These are phyloP conservation scores for Polygonum aviculare DNA, from an alignment of 148 eudicot genomes.

Conservation along the genomic window DNA sequence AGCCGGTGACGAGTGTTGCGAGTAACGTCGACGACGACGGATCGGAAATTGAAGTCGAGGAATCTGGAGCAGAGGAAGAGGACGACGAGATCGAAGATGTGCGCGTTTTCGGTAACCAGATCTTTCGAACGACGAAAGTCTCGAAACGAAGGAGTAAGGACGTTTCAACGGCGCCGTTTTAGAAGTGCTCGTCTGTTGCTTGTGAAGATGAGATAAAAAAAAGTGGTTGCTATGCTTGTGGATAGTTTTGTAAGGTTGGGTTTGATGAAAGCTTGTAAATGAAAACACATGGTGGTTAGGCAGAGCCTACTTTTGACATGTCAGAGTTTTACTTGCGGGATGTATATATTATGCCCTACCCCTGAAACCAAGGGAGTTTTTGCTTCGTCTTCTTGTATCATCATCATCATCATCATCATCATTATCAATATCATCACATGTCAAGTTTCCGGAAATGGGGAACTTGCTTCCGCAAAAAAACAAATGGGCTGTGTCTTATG, in stretches of 20 bases:
- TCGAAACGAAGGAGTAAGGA: slow-evolving; percentile 10
- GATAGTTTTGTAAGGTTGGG: not conserved
- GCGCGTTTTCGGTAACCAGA: not conserved
- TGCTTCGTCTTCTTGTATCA: not conserved
- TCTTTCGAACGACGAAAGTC: not conserved
- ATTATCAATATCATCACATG: too few species aligned
- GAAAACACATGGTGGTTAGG: not conserved
- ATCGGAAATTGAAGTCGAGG: not conserved
- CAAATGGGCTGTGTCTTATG: not conserved
- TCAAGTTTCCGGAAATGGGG: not conserved
- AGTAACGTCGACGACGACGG: not conserved
- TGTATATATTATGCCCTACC: not conserved
- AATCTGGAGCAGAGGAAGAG: not conserved
- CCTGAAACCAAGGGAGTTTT: not conserved
- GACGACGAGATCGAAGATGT: not conserved
- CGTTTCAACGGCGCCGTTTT: slow-evolving; percentile 29
- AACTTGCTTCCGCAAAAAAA: not conserved
- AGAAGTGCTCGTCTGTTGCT: not conserved
- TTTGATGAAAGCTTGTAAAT: not conserved
- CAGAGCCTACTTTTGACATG: too few species aligned
- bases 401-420: too few species aligned
- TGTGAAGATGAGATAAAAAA: not conserved
- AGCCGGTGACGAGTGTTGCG: not conserved
- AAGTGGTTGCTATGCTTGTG: not conserved
- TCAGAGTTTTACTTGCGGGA: not conserved